Evolutionary conservation across 2,329 filamentous ascomycete species (phyloP), one percentile per base, ranked within the genome.

Genomic region (Talaromyces amestolkiae): DNA sequence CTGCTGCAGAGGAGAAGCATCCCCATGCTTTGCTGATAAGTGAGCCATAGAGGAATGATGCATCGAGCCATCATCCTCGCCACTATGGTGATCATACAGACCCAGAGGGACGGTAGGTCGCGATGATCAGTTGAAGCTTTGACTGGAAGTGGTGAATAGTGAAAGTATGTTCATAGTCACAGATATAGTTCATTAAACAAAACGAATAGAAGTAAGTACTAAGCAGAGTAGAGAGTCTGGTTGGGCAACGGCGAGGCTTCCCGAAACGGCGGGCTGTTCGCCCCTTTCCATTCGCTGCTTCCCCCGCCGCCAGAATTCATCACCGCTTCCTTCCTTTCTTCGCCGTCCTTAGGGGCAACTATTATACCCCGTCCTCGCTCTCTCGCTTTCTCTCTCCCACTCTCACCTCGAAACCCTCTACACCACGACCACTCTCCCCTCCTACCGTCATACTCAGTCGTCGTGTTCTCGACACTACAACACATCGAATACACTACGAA

Each of bases 171-270:
- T 13, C 31, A 3, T 37, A 53, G 24, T 6, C 27, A 31, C 27
- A 31, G 27, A 31, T 31, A 31, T 53, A 31, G 24, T 54, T 17
- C n/a, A 54, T 31, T 5, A 31, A 27, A 31, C 27, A 6, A 31
- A 13, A 37, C 35, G 35, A 13, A 37, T 37, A 37, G 3, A 1
- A 37, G 17, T 13, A 15, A 37, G 15, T n/a, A 24, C 2, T 10
- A 17, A 2, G 35, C 4, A 15, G 6, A 11, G 19, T 35, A 37
- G 37, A 41, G 19, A 7, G 27, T 41, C 22, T 33, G 31, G 47
- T 51, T 61, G 33, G 59, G 59, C 31, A 51, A 47, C 59, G 59
- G 59, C 39, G 17, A 56, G 37, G 13, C 61, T 63, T 31, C 49
- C 61, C 24, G 51, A 51, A 51, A 51, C 59, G 59, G 43, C 59